Evolutionary conservation across 1,284 basidiomycete species (phyloP), one percentile per base, ranked within the genome.

Genomic region (Athelia sp.): DNA sequence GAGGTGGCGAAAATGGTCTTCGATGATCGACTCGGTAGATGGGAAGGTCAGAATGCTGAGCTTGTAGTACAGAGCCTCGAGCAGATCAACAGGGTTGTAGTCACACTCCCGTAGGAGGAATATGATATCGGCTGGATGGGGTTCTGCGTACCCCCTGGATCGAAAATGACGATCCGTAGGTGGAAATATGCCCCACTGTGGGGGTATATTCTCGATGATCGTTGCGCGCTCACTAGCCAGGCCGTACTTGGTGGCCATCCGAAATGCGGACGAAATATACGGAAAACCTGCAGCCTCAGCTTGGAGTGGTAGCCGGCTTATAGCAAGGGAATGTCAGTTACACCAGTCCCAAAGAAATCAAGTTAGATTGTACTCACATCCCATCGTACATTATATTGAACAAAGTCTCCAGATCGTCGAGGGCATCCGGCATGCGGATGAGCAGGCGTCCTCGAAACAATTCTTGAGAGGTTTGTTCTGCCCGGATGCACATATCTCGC

Each of bases 51-150:
- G 50, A 34, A 56, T 52, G 49, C 56, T 61, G 34, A 64, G 56
- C 8, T 57, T 58, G 51, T 63, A 63, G 58, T 62, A 62, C 43
- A 63, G 54, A 17, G 62, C 54, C 40, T 53, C 54, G 43, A 62
- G 52, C 4, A 61, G 44, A n/a, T 50, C 47, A 4, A 49, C 19
- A 35, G 58, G 50, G 40, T 32, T 22, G 51, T 56, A 59, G 18
- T 50, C 53, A 45, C 56, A 57, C 19, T 58, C 52, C 43, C 63
- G 57, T 13, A 64, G 63, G 23, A 64, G 58, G 11, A 54, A 52
- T 50, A 63, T 60, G 21, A 60, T 58, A 44, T 48, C 52, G 11
- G 59, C 62, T 10, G 63, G 63, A 43, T 61, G 58, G 10, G 62
- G 53, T 50, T 56, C 53, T 24, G 53, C 35, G 52, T 62, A 56